A percentile compares a stretch with the other conserved stretches of the same genome.
These are phyloP conservation scores for Cytospora mali DNA, from an alignment of 2,329 filamentous ascomycete species.

Conservation along the genomic window DNA sequence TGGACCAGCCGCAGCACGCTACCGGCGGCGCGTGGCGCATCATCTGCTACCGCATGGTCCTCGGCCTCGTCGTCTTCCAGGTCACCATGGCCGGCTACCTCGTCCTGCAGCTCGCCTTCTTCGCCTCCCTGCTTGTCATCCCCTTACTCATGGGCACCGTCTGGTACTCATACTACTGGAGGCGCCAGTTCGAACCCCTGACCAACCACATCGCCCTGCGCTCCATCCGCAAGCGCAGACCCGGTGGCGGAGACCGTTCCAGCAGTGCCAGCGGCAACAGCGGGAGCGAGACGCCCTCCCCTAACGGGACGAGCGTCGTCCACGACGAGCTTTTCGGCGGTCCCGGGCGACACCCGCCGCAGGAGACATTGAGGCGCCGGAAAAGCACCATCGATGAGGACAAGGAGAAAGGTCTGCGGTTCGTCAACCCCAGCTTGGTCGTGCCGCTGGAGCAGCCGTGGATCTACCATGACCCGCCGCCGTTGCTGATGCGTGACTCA, in stretches of 20 bases:
- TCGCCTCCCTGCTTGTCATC: slow-evolving; percentile 70
- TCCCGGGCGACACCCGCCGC: slow-evolving; percentile 36
- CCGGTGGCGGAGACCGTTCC: slow-evolving; percentile 48
- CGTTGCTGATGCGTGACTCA: slow-evolving; percentile 32
- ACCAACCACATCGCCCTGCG: slow-evolving; percentile 91
- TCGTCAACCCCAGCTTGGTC: slow-evolving; percentile 76
- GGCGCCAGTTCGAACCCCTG: slow-evolving; percentile 79
- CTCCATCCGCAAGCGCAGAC: slow-evolving; percentile 65
- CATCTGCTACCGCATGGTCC: slow-evolving; percentile 88
- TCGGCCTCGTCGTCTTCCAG: slow-evolving; percentile 88
- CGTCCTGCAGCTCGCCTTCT: slow-evolving; percentile 72
- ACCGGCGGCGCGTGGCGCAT: slow-evolving; percentile 95
- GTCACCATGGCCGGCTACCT: slow-evolving; percentile 87
- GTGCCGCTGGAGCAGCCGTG: slow-evolving; percentile 70
- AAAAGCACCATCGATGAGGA: slow-evolving; percentile 73
- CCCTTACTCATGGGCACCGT: slow-evolving; percentile 80
- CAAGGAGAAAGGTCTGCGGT: slow-evolving; percentile 68
- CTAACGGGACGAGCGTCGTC: slow-evolving; percentile 30
- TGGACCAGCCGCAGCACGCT: slow-evolving; percentile 94
- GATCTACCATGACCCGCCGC: slow-evolving; percentile 63
- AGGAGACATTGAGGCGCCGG: slow-evolving; percentile 49
- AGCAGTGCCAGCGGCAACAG: slow-evolving; percentile 44
- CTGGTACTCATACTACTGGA: slow-evolving; percentile 88
- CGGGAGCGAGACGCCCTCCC: not conserved
- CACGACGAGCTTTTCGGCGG: slow-evolving; percentile 44